Base-by-base conservation (phyloP, 2,329 filamentous ascomycete species). In the Sporothrix inflata region DNA sequence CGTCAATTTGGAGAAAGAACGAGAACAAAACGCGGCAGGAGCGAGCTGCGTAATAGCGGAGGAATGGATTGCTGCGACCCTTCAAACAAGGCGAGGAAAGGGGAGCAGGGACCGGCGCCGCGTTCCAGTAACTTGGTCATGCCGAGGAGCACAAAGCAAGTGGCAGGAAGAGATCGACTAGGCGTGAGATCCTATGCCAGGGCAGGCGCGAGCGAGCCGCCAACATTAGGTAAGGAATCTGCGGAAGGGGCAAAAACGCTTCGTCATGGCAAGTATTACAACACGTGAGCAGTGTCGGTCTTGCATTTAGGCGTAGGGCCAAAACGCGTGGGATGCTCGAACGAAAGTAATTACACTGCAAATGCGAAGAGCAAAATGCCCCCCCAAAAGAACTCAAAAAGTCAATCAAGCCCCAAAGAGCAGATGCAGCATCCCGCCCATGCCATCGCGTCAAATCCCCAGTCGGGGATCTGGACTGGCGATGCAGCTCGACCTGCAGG, bases 121-220 rank as follows among this genome's bases (percentile, higher is more conserved):
- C 51, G 63, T 68, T 71, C 70, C 70, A 66, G 70, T 30, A 68
- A 47, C 51, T 49, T 47, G 70, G 70, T 30, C 63, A 68, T 66
- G 70, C 38, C 63, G 70, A 42, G 47, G 49, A 40, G 63, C 11
- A 24, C 38, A 42, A 65, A 61, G 16, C n/a, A 51, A 66, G 63
- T 40, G 45, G 65, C 45, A 47, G 24, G 27, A 40, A 38, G 65
- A 40, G 65, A 65, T 66, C 27, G 53, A 57, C 53, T 57, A 47
- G 53, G 27, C 60, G 60, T 49, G 42, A 67, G 63, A 67, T 51
- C 63, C 60, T 30, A 21, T 51, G 40, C 63, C 63, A 67, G 63
- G 63, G 63, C 24, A 67, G 60, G 45, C 45, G 63, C 63, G 63
- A 47, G 24, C 61, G 21, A 51, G 42, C 42, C 63, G 42, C 42